Evolutionary conservation across 2,329 filamentous ascomycete genomes (phyloP).

Genomic region (Biscogniauxia marginata): DNA sequence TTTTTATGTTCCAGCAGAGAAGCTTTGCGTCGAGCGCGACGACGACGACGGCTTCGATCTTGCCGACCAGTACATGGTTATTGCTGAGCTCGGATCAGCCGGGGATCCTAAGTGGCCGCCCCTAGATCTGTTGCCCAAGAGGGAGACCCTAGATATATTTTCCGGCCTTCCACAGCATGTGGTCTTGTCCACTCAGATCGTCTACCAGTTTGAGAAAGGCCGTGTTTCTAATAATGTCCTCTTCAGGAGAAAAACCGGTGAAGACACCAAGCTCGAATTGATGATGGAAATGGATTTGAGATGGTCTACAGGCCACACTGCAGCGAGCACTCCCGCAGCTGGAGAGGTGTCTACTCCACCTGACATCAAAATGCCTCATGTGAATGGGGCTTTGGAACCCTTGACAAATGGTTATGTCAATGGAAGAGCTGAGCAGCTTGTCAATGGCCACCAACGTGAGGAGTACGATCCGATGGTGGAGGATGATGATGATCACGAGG

Average conservation of each 20-base stretch:
- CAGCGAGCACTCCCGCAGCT: slow-evolving; percentile 18
- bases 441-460: slow-evolving; percentile 23
- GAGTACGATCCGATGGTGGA: slow-evolving; percentile 26
- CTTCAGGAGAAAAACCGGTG: slow-evolving; percentile 25
- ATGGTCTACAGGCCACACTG: slow-evolving; percentile 29
- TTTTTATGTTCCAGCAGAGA: slow-evolving; percentile 52
- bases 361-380: slow-evolving; percentile 43
- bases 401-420: slow-evolving; percentile 35
- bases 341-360: slow-evolving; percentile 42
- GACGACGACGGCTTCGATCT: slow-evolving; percentile 48
- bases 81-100: slow-evolving; percentile 52
- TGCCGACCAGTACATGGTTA: slow-evolving; percentile 49
- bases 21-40: slow-evolving; percentile 47
- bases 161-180: slow-evolving; percentile 27
- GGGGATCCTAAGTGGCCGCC: slow-evolving; percentile 54
- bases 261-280: slow-evolving; percentile 24
- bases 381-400: slow-evolving; percentile 32
- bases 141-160: slow-evolving; percentile 26
- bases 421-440: slow-evolving; percentile 23
- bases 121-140: slow-evolving; percentile 36
- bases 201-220: slow-evolving; percentile 31
- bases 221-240: slow-evolving; percentile 26
- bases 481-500: slow-evolving; percentile 44
- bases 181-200: slow-evolving; percentile 27
- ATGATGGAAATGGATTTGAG: slow-evolving; percentile 33